phyloP scores from a whole-genome alignment of 495 filamentous ascomycete genomes.

The Symbiotaphrina buchneri region DNA sequence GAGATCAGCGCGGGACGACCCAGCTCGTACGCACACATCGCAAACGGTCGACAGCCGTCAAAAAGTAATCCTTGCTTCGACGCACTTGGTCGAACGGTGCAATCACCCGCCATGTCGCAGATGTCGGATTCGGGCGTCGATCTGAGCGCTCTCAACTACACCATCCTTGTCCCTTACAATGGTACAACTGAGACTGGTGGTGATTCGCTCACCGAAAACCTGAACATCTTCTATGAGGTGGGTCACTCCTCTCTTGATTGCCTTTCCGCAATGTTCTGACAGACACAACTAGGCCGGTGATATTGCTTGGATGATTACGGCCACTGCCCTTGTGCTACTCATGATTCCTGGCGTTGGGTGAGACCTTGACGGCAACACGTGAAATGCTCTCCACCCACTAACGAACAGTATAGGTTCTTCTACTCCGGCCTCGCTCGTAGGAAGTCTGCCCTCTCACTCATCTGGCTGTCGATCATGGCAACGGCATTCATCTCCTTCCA shows the following conservation, averaged over 20 bases:
- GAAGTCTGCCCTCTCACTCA: slow-evolving; percentile 83
- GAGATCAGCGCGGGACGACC: too few relatives aligned
- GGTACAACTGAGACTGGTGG: slow-evolving; percentile 43
- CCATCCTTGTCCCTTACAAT: slow-evolving; percentile 34
- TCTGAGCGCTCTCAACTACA: slow-evolving; percentile 4
- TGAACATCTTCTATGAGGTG: slow-evolving; percentile 73
- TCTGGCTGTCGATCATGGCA: slow-evolving; percentile 97
- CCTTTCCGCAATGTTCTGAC: slow-evolving; percentile 5
- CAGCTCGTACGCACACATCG: too few relatives aligned
- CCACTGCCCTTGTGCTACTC: slow-evolving; percentile 75
- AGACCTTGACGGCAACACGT: slow-evolving; percentile 5
- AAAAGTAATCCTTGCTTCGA: too few relatives aligned
- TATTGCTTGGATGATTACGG: slow-evolving; percentile 77
- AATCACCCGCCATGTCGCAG: too few relatives aligned
- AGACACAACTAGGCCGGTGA: slow-evolving; percentile 42
- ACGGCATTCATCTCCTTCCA: slow-evolving; percentile 78
- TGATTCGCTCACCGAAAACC: slow-evolving; percentile 45
- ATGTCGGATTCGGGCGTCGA: too few relatives aligned
- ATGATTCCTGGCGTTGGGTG: slow-evolving; percentile 96
- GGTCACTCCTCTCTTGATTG: slow-evolving; percentile 7
- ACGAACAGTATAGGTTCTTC: slow-evolving; percentile 53
- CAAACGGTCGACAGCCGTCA: too few relatives aligned
- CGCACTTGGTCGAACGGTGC: too few relatives aligned
- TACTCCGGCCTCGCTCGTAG: slow-evolving; percentile 94
- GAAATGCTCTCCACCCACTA: too few relatives aligned